Conservation (phyloP, 208 protist genomes). For the Leptomonas pyrrhocoris region DNA sequence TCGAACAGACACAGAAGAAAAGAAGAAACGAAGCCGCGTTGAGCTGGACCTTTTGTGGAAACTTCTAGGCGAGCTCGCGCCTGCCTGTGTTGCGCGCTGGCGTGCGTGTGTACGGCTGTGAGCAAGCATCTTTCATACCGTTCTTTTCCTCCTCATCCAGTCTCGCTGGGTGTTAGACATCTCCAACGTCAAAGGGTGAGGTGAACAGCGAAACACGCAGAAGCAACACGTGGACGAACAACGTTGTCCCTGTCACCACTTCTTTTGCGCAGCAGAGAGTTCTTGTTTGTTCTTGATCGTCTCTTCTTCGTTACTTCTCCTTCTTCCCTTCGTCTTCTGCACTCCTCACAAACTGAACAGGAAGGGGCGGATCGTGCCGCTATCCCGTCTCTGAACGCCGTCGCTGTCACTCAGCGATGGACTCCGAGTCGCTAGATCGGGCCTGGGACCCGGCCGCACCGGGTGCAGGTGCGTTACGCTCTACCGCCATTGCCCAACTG, state of each 20-base stretch:
- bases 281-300: not conserved
- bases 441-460: slow-evolving; percentile 69
- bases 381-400: not conserved
- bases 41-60: no score
- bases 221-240: no score
- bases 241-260: no score
- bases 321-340: not conserved
- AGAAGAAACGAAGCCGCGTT: not conserved
- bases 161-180: no score
- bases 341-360: not conserved
- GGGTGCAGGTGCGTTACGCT: slow-evolving; percentile 73
- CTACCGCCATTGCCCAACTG: slow-evolving; percentile 67
- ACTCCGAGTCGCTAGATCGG: slow-evolving; percentile 18
- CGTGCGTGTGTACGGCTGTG: no score
- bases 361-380: not conserved
- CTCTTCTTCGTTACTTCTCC: not conserved
- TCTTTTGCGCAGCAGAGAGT: not conserved
- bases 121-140: no score
- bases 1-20: not conserved
- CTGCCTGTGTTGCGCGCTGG: no score
- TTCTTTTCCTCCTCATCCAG: no score
- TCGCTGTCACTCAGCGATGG: not conserved
- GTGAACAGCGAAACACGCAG: no score
- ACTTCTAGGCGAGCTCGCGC: no score
- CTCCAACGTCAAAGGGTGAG: no score